Conservation (phyloP, 2,329 filamentous ascomycete genomes). For the Monilinia laxa region DNA sequence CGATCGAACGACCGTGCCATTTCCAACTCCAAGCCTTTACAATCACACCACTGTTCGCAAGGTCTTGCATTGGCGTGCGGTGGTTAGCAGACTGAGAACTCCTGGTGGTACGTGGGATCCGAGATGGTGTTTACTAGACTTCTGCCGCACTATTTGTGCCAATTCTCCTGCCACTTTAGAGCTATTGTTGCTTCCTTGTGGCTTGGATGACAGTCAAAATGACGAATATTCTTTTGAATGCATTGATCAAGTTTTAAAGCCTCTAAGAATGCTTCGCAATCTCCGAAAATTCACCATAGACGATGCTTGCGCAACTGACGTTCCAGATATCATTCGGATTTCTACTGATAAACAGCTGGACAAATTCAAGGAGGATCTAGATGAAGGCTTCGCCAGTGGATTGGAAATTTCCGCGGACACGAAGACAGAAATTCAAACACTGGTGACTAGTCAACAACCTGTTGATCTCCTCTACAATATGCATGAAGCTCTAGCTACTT, state of each 20-base stretch:
- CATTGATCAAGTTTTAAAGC: neutral
- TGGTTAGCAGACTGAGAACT: constrained; percentile 1
- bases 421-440: neutral
- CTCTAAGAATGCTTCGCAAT: constrained; percentile 14
- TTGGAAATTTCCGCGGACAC: neutral
- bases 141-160: constrained; percentile 9
- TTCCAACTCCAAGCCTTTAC: neutral
- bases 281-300: neutral
- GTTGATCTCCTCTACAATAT: constrained; percentile 13
- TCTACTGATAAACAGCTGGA: neutral
- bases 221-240: neutral
- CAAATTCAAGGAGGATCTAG: neutral
- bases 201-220: neutral
- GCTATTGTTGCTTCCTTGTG: neutral
- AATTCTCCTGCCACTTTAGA: neutral
- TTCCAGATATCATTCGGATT: constrained; percentile 9
- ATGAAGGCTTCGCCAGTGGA: neutral
- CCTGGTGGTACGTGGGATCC: neutral
- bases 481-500: constrained; percentile 4
- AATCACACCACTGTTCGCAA: neutral
- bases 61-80: constrained; percentile 10
- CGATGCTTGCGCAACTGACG: neutral
- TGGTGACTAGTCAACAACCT: constrained; percentile 1
- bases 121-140: neutral
- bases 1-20: neutral